phyloP scores from a whole-genome alignment of 2,329 filamentous ascomycete genomes.

The Clonostachys rhizophaga region DNA sequence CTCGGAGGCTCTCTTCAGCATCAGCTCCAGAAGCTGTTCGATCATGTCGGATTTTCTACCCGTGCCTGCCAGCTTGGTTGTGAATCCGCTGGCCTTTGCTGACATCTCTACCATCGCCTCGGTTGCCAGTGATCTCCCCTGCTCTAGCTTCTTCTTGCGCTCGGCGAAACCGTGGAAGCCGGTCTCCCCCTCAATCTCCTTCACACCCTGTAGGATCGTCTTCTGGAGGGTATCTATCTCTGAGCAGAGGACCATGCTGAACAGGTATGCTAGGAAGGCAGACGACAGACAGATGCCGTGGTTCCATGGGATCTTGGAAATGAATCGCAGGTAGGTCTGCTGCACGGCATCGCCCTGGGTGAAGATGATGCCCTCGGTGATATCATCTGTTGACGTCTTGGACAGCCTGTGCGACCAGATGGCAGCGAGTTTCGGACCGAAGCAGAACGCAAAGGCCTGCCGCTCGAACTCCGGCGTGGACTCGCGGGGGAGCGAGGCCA shows the following conservation, averaged over 20 bases:
- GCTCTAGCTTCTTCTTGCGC: conserved; percentile 36
- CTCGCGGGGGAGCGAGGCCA: conserved; percentile 14
- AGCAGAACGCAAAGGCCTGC: conserved; percentile 23
- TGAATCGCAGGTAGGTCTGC: conserved; percentile 11
- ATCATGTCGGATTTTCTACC: conserved; percentile 26
- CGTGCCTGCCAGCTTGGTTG: conserved; percentile 28
- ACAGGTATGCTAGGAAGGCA: conserved; percentile 27
- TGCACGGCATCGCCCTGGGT: conserved; percentile 4
- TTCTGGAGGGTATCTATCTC: conserved; percentile 23
- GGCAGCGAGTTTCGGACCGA: conserved; percentile 29
- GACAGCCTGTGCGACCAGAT: conserved; percentile 24
- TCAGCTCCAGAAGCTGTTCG: conserved; percentile 24
- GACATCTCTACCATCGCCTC: conserved; percentile 21
- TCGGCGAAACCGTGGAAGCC: conserved; percentile 24
- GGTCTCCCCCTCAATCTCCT: conserved; percentile 25
- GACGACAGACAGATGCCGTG: conserved; percentile 14
- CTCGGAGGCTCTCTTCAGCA: conserved; percentile 7
- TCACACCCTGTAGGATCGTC: conserved; percentile 21
- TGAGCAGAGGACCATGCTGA: conserved; percentile 21
- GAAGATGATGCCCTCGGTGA: conserved; percentile 24
- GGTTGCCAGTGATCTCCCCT: conserved; percentile 28
- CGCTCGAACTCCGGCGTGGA: conserved; percentile 2
- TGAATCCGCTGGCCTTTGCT: conserved; percentile 23
- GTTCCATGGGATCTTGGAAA: conserved; percentile 18
- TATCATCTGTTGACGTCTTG: conserved; percentile 2